Base-by-base conservation (phyloP, 2,329 filamentous ascomycete genomes). In the Leptographium wingfieldii region DNA sequence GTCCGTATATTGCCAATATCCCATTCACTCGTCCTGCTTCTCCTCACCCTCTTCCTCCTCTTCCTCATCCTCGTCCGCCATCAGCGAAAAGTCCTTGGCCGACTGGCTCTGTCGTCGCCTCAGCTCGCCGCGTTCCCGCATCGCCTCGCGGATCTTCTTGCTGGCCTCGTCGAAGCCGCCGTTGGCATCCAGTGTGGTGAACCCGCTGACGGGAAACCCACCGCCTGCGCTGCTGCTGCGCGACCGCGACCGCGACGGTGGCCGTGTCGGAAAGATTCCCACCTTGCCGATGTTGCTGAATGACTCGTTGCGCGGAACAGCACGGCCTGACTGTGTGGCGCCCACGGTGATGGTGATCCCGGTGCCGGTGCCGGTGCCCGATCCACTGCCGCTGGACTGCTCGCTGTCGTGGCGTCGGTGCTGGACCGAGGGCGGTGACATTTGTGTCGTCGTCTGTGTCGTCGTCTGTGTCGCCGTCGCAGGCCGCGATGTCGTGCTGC, bases 201-300 rank as follows among this genome's bases (percentile, higher is more conserved):
- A 88, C 2, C 79, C 82, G 67, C 84, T 84, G 63, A 92, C 73
- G 1, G 83, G 81, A 68, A 89, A 87, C 0, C 80, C 82, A 63
- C 80, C 82, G 63, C 85, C 82, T 63, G 84, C 89, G 70, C 86
- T 83, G 67, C 83, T 89, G 57, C 86, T 80, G 16, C 86, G 81
- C 7, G 92, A 91, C 35, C 88, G 81, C n/a, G 90, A 88, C 31
- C 87, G 80, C 65, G 81, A 95, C n/a, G 87, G 81, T 5, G 92
- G 91, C 35, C 89, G 81, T 19, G 90, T 94, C 3, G 92, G 90
- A 74, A 97, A 99, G 73, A 99, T 86, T 63, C 88, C 89, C 65
- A 96, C 87, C 56, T 82, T 84, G 14, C 89, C 87, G 64, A 97
- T 87, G 71, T 97, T 92, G 72, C 86, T 86, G 75, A 96, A 96